Percentiles rank a stretch among this genome's conserved stretches.
Conservation (phyloP, 2,329 filamentous ascomycete species). For the Sporothrix sp. region DNA sequence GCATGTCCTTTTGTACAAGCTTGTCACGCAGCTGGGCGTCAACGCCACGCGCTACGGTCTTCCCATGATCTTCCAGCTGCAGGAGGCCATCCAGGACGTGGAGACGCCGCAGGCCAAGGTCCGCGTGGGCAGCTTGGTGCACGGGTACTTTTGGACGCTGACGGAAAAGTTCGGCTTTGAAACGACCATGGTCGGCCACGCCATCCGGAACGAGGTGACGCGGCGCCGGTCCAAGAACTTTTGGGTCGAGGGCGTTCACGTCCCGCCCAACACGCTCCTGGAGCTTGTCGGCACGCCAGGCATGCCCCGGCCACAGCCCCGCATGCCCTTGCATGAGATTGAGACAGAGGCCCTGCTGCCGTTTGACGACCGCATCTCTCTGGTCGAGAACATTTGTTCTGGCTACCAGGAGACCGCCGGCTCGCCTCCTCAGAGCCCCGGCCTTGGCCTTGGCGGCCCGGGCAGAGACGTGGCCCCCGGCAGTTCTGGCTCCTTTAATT, state of each 20-base stretch:
- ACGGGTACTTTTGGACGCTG: conserved; percentile 80
- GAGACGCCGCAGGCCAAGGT: conserved; percentile 62
- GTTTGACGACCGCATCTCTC: conserved; percentile 61
- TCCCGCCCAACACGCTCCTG: conserved; percentile 54
- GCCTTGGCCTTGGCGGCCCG: conserved; percentile 55
- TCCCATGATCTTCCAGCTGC: conserved; percentile 80
- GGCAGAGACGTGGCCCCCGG: conserved; percentile 36
- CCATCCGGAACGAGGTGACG: conserved; percentile 66
- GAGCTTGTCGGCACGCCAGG: conserved; percentile 50
- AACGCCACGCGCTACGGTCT: conserved; percentile 71
- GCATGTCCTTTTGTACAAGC: conserved; percentile 63
- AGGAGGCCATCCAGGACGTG: conserved; percentile 67
- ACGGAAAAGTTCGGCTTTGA: conserved; percentile 71
- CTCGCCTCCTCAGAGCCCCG: conserved; percentile 61
- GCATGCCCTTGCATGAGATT: conserved; percentile 42
- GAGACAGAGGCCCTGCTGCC: conserved; percentile 58
- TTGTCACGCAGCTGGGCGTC: conserved; percentile 70
- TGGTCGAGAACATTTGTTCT: conserved; percentile 65
- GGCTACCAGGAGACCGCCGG: conserved; percentile 52
- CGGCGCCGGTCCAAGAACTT: conserved; percentile 63
- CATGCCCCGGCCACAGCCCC: conserved; percentile 32
- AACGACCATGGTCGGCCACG: conserved; percentile 54
- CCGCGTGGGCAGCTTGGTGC: conserved; percentile 71
- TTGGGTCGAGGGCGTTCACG: conserved; percentile 66
- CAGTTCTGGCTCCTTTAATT: background rate